phyloP scores from a whole-genome alignment of 306 rosid species.

The Clitoria ternatea region DNA sequence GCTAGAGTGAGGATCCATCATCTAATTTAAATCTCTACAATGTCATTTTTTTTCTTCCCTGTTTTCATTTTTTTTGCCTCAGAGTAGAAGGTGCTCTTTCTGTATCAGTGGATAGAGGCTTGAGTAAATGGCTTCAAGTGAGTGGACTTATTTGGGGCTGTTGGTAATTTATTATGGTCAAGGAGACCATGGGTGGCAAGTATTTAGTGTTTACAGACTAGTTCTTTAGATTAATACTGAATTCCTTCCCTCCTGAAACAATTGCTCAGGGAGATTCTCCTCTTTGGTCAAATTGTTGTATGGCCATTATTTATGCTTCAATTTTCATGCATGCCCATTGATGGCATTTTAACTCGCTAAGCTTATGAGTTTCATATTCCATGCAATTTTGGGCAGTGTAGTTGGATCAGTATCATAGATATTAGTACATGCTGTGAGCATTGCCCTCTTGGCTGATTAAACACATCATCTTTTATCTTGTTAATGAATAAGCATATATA shows the following conservation, averaged over 20 bases:
- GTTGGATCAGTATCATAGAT: neutral
- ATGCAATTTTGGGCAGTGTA: neutral
- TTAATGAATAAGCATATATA: neutral
- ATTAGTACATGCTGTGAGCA: neutral
- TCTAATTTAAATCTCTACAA: constrained; percentile 24
- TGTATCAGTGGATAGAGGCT: constrained; percentile 34
- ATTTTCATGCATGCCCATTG: constrained; percentile 14
- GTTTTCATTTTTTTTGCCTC: constrained; percentile 43
- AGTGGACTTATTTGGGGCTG: constrained; percentile 33
- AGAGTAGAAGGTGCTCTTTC: constrained; percentile 35
- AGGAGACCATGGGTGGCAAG: constrained; percentile 31
- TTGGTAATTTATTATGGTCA: constrained; percentile 30
- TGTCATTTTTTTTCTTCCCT: constrained; percentile 13
- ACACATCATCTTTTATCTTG: constrained; percentile 4
- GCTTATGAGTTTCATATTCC: neutral
- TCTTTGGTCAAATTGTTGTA: constrained; percentile 5
- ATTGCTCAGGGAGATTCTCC: constrained; percentile 11
- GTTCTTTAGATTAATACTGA: constrained; percentile 23
- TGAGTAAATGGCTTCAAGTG: constrained; percentile 43
- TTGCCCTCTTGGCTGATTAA: constrained; percentile 13
- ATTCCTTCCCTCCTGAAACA: constrained; percentile 19
- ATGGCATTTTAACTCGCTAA: constrained; percentile 1
- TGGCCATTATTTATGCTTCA: constrained; percentile 13
- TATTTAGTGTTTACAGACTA: constrained; percentile 27
- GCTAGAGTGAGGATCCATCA: constrained; percentile 31